phyloP scores from a whole-genome alignment of 805 yeast genomes.

The Peterozyma toletana region DNA sequence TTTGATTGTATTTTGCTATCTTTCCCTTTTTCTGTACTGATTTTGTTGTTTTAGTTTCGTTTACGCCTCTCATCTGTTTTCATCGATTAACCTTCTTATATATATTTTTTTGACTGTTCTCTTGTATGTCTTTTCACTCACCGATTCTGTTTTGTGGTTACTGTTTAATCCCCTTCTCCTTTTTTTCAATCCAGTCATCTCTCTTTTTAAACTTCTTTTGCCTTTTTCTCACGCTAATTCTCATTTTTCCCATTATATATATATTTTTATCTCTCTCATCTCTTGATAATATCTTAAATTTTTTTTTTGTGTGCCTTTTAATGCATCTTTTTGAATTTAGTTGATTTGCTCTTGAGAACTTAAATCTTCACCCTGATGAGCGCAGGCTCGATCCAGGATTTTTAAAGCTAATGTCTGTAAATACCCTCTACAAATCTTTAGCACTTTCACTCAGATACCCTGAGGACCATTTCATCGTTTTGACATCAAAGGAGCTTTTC shows the following conservation, averaged over 20 bases:
- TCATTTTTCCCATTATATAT: background rate
- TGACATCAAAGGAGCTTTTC: no score
- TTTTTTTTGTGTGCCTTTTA: no score
- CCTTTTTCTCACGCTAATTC: slow-evolving; percentile 1
- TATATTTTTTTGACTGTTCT: background rate
- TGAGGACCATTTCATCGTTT: no score
- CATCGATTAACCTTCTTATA: slow-evolving; percentile 4
- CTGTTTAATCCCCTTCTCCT: background rate
- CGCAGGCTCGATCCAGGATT: no score
- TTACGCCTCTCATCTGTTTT: background rate
- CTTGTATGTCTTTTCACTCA: background rate
- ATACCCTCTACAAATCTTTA: no score
- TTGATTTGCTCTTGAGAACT: no score
- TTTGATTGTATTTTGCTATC: background rate
- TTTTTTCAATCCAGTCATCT: slow-evolving; percentile 1
- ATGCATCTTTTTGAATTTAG: no score
- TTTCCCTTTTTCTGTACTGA: background rate
- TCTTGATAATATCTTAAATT: no score
- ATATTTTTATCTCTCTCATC: background rate
- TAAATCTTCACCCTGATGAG: no score
- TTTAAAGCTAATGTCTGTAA: no score
- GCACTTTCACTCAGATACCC: no score
- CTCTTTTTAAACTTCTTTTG: slow-evolving; percentile 1
- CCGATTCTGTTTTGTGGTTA: no score
- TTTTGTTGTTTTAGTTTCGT: background rate